These are phyloP conservation scores for Cordyceps militaris DNA, from an alignment of 2,329 filamentous ascomycete genomes.

Conservation along the genomic window DNA sequence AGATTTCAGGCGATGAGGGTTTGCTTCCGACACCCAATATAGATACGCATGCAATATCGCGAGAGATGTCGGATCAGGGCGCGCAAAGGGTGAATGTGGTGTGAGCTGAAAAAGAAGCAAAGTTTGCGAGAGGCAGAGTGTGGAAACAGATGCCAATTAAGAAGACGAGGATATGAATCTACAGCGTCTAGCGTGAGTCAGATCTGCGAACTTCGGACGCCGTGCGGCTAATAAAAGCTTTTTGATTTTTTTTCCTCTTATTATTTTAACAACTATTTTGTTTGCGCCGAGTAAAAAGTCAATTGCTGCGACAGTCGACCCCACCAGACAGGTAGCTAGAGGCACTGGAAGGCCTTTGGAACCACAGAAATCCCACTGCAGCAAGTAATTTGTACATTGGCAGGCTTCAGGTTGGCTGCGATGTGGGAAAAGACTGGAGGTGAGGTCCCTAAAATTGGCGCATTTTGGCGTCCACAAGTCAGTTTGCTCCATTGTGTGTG, in stretches of 20 bases:
- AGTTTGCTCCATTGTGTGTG: neutral
- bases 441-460: neutral
- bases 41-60: neutral
- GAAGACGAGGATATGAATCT: neutral
- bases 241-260: neutral
- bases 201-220: conserved; percentile 9
- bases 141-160: neutral
- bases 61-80: neutral
- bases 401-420: neutral
- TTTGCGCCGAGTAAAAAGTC: neutral
- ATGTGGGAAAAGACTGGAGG: neutral
- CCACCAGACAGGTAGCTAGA: neutral
- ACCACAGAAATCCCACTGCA: neutral
- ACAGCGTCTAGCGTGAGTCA: conserved; percentile 9
- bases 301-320: neutral
- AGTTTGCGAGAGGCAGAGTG: neutral
- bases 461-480: neutral
- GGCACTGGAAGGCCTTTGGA: neutral
- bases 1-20: conserved; percentile 2
- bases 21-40: neutral
- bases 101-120: neutral
- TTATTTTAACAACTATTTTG: neutral
- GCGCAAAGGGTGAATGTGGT: neutral
- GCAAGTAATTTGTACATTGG: neutral
- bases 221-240: neutral